A percentile compares a stretch with the other conserved stretches of the same genome.
Evolutionary conservation across 768 basidiomycete genomes (phyloP).

Genomic region (Rhodosporidiobolus sp.): DNA sequence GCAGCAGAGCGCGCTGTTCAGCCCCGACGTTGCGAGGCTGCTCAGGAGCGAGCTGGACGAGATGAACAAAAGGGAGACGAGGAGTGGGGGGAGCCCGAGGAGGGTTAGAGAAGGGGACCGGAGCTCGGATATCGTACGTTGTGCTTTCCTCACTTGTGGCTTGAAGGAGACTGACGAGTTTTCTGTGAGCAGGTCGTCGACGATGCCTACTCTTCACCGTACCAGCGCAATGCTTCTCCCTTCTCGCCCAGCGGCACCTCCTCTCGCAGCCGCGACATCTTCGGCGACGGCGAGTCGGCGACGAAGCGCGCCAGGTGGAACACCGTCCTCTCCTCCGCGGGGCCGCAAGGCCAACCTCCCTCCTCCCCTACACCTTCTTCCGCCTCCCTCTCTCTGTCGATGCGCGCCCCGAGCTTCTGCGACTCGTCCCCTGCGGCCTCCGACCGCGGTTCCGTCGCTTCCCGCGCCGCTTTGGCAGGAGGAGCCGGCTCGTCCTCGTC

Average conservation of each 20-base stretch:
- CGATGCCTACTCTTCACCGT: slow-evolving; percentile 20
- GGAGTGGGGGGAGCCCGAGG: background rate
- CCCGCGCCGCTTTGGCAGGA: background rate
- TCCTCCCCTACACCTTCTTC: slow-evolving; percentile 32
- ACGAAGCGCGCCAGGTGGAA: slow-evolving; percentile 33
- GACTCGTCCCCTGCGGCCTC: slow-evolving; percentile 33
- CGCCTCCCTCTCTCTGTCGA: slow-evolving; percentile 17
- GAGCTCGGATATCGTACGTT: slow-evolving; percentile 23
- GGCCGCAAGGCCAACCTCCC: background rate
- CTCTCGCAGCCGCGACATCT: slow-evolving; percentile 33
- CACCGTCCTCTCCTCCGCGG: background rate
- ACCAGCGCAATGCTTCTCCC: slow-evolving; percentile 10
- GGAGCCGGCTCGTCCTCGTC: too few species aligned
- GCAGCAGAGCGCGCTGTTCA: slow-evolving; percentile 25
- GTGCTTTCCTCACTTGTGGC: background rate
- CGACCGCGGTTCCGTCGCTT: slow-evolving; percentile 13
- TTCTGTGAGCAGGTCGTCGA: slow-evolving; percentile 1
- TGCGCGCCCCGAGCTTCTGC: slow-evolving; percentile 39
- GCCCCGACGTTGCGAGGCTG: slow-evolving; percentile 34
- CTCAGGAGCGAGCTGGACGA: slow-evolving; percentile 38
- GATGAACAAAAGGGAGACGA: slow-evolving; percentile 27
- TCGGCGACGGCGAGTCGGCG: background rate
- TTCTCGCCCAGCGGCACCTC: slow-evolving; percentile 13
- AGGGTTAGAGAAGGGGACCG: slow-evolving; percentile 5
- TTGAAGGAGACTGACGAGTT: background rate